Conservation (phyloP, 2,329 filamentous ascomycete species). For the Trichophyton equinum region DNA sequence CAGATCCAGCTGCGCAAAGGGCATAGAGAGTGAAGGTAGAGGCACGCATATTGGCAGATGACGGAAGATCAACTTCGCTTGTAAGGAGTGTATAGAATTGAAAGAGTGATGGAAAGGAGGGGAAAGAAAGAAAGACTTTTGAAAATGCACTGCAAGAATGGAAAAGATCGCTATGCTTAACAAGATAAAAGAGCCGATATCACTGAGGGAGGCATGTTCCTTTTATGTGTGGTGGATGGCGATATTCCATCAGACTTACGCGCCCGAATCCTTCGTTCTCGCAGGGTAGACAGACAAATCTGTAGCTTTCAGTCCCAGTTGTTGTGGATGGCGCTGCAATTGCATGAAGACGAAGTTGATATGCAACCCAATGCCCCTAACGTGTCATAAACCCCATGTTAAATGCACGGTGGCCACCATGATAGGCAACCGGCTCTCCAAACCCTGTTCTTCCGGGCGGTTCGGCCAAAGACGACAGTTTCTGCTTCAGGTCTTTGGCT, state of each 20-base stretch:
- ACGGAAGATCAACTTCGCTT: background rate
- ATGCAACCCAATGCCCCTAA: background rate
- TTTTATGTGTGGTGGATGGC: background rate
- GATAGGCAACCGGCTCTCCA: background rate
- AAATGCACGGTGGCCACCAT: background rate
- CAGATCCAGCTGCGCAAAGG: slow-evolving; percentile 11
- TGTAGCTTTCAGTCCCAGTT: background rate
- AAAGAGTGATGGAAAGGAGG: background rate
- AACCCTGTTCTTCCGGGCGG: background rate
- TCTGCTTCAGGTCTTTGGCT: background rate
- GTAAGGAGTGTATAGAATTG: slow-evolving; percentile 4
- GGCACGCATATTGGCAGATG: slow-evolving; percentile 6
- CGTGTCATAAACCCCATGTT: background rate
- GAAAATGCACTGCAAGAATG: background rate
- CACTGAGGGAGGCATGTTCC: background rate
- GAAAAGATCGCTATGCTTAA: background rate
- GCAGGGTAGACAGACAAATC: background rate
- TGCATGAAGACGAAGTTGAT: background rate
- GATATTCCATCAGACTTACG: background rate
- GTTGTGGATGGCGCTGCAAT: background rate
- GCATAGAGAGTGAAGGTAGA: slow-evolving; percentile 7
- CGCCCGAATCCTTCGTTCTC: background rate
- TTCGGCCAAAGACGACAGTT: background rate
- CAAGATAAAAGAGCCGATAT: background rate
- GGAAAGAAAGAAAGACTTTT: background rate